Evolutionary conservation across 2,329 filamentous ascomycete genomes (phyloP), one percentile per base, ranked within the genome.

Genomic region (Stagonosporopsis rhizophila): DNA sequence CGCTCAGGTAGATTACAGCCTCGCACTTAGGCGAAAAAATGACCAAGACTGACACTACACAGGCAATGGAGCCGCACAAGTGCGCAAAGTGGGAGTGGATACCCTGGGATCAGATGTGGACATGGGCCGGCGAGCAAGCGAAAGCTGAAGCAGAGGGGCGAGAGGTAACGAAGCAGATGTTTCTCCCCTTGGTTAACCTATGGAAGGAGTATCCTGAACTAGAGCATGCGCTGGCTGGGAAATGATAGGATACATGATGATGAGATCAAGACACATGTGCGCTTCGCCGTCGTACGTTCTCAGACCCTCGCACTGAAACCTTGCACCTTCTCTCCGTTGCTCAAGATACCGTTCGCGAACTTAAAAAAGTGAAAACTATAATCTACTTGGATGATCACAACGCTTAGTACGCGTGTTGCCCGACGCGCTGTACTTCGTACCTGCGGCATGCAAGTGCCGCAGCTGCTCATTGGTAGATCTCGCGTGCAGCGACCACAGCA

Each of bases 81-180:
- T 87, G 84, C 62, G 79, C 79, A 4, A 75, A 73, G 0, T 86
- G 84, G 84, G 73, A 81, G 20, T 86, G 83, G 83, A 67, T 78
- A 0, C 71, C 61, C 0, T 86, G 83, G 83, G 69, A 76, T 19
- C 75, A 81, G 30, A 68, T 86, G 63, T 67, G 69, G 65, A 58
- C 52, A 17, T 78, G 74, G 70, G 74, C 72, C 0, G 66, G 72
- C 28, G 42, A 70, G 70, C 70, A 73, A 46, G 68, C 71, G 1
- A 58, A 68, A 17, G 68, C 68, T 6, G 72, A 72, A 40, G 58
- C 56, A 8, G 62, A 59, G 1, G 71, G 66, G 11, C 56, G 58
- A n/a, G 63, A 66, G 12, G 62, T 69, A 7, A 61, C 70, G 32
- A 73, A 64, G 40, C 56, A 62, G 35, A 71, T 84, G 41, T 84